Conservation (phyloP, 129 eudicot species). For the Pulicaria dysenterica region DNA sequence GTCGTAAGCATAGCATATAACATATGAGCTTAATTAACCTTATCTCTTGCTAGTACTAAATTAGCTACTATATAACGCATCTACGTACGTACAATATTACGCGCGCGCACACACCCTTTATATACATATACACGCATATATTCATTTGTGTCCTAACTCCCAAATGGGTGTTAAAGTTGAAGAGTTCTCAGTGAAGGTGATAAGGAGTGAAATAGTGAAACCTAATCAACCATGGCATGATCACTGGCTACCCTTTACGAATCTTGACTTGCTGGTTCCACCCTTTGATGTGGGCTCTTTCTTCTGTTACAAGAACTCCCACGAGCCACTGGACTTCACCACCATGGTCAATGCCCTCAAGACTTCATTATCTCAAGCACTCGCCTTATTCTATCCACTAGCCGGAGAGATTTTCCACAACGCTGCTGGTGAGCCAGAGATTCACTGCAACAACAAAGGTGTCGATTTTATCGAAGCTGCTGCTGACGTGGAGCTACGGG, state of each 20-base stretch:
- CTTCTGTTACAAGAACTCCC: slow-evolving; percentile 36
- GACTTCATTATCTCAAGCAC: slow-evolving; percentile 35
- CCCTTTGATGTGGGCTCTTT: slow-evolving; percentile 36
- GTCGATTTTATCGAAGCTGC: slow-evolving; percentile 47
- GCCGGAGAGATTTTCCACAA: slow-evolving; percentile 46
- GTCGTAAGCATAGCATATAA: no score
- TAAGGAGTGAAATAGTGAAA: slow-evolving; percentile 28
- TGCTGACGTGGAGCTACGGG: slow-evolving; percentile 46
- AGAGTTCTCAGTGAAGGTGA: slow-evolving; percentile 28
- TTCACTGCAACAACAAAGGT: slow-evolving; percentile 56
- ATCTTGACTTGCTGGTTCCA: slow-evolving; percentile 37
- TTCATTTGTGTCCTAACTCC: slow-evolving; percentile 2
- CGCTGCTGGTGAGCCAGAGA: slow-evolving; percentile 49
- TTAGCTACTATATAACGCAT: no score
- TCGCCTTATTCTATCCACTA: slow-evolving; percentile 46
- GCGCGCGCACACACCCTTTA: background rate
- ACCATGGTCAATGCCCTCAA: slow-evolving; percentile 32
- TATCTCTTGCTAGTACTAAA: no score
- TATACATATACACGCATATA: background rate
- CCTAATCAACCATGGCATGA: slow-evolving; percentile 38
- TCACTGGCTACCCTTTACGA: slow-evolving; percentile 39
- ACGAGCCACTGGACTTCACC: slow-evolving; percentile 16
- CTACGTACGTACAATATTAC: no score
- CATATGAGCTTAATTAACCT: no score
- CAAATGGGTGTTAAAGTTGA: slow-evolving; percentile 27